Evolutionary conservation across 495 filamentous ascomycete genomes (phyloP), one percentile per base, ranked within the genome.

Genomic region (Penicillium canescens): DNA sequence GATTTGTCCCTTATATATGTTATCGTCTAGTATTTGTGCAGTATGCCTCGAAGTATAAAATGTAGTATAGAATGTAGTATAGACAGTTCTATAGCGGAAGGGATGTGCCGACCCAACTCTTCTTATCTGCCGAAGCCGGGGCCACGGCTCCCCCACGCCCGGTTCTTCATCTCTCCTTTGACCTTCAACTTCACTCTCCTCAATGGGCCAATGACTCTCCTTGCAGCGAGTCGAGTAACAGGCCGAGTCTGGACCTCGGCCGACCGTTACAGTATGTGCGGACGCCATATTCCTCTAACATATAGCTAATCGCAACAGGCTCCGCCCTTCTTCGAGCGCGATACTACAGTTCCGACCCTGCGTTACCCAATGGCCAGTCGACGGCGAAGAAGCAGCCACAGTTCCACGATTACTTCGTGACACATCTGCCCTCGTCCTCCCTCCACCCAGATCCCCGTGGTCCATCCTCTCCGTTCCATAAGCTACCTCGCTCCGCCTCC

Each of bases 391-490:
- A 71, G 46, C 77, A 70, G 5, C 87, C 87, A 23, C 68, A 76
- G 55, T 98, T 97, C 72, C 91, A 95, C 74, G 90, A 94, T 56
- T 98, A 98, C 77, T 98, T 98, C 67, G 89, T 97, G 33, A 96
- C 94, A 5, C 89, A 97, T 68, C 80, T 98, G 0, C 94, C 94
- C 6, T 95, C 92, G 18, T 93, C 90, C 38, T 97, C 93, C 0
- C 79, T 97, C 12, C 89, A 96, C 61, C 93, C 94, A 9, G 94
- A 98, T 63, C 88, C 90, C 16, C 81, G 82, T 31, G 77, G 79
- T 16, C 90, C 84, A 45, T 45, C 62, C 44, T 67, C 68, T 26
- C 60, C 73, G 12, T 76, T 76, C 60, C 91, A 96, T 59, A 91
- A 93, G 66, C 81, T 97, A 12, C 92, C 92, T 36, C 87, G 91